Evolutionary conservation across 305 asterid species (phyloP), one percentile per base, ranked within the genome.

Genomic region (Petunia hybrid): DNA sequence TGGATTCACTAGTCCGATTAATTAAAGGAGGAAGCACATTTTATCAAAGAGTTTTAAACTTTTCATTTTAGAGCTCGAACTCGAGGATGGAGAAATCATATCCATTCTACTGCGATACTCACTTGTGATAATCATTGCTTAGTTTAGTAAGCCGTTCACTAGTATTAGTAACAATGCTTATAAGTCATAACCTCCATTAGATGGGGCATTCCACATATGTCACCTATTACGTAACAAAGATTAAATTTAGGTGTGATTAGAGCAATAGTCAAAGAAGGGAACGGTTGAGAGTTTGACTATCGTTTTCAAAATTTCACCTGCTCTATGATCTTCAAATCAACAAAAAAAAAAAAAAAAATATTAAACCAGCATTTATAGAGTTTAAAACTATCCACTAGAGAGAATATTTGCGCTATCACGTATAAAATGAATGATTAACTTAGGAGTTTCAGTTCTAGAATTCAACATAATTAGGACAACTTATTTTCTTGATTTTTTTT

Each of bases 261-360:
- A 71, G 83, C 63, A 68, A 1, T 84, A 38, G 92, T 90, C 92
- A 91, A 87, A 85, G 51, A 67, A 12, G 22, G 36, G 64, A 39
- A 35, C 41, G 38, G 53, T 56, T 80, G 41, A 80, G 76, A 10
- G 81, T 86, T 90, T 90, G 95, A 91, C 97, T 91, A 85, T 92
- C 97, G 7, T 82, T 91, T 51, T 92, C 95, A 57, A 81, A 43
- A 62, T 60, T 63, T 73, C 55, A 89, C 91, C 90, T 86, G 85
- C 89, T 85, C 88, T 85, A 69, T 4, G 41, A 8, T 69, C 31
- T 43, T 69, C 31, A 69, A 46, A 46, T 46, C 61, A 71, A 2
- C 10, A 1, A 43, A 70, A 68, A 2, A 41, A 45, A 69, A n/a
- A 3, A n/a, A n/a, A n/a, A n/a, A n/a, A n/a, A n/a, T n/a, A n/a